A percentile compares a stretch with the other conserved stretches of the same genome.
Evolutionary conservation across 2,329 filamentous ascomycete genomes (phyloP).

Genomic region (Penicillium palitans): DNA sequence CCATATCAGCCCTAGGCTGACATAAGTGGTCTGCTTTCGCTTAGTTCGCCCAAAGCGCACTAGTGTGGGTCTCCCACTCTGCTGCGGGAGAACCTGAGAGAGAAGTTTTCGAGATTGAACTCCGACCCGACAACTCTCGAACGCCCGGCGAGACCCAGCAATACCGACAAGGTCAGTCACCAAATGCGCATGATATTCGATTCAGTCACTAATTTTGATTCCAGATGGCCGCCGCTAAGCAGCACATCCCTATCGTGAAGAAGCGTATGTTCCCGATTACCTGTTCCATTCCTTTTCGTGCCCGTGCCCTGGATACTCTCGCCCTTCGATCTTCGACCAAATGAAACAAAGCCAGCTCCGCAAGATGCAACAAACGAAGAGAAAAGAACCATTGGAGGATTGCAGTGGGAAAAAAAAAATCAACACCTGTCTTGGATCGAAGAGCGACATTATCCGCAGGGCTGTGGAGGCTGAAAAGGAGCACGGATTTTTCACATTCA

Average conservation of each 20-base stretch:
- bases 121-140: slow-evolving; percentile 45
- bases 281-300: slow-evolving; percentile 11
- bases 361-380: slow-evolving; percentile 1
- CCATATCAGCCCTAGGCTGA: slow-evolving; percentile 26
- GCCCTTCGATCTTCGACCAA: slow-evolving; percentile 21
- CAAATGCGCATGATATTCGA: slow-evolving; percentile 9
- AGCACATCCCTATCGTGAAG: slow-evolving; percentile 99
- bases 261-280: slow-evolving; percentile 78
- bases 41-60: slow-evolving; percentile 33
- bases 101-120: slow-evolving; percentile 44
- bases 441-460: slow-evolving; percentile 9
- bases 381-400: neutral
- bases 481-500: slow-evolving; percentile 10
- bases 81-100: slow-evolving; percentile 37
- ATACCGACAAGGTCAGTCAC: slow-evolving; percentile 47
- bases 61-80: slow-evolving; percentile 37
- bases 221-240: slow-evolving; percentile 96
- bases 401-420: neutral
- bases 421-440: slow-evolving; percentile 3
- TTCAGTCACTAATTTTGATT: slow-evolving; percentile 14
- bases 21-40: slow-evolving; percentile 23
- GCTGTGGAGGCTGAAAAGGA: slow-evolving; percentile 4
- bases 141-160: slow-evolving; percentile 46
- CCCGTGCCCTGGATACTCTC: slow-evolving; percentile 23
- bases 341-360: slow-evolving; percentile 3